These are phyloP conservation scores for Rhizomucor miehei DNA, from an alignment of 371 early-diverging fungal genomes.

Conservation along the genomic window DNA sequence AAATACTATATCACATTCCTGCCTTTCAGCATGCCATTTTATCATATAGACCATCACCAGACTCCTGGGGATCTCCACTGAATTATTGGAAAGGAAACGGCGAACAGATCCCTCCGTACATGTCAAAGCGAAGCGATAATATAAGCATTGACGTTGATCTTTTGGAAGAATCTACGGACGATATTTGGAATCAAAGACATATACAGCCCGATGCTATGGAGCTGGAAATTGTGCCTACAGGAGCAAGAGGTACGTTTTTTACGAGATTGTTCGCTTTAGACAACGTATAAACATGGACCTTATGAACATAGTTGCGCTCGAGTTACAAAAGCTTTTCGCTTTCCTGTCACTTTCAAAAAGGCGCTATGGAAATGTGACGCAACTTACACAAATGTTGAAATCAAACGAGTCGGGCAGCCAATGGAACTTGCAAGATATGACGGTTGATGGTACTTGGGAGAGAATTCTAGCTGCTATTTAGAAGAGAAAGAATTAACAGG, in stretches of 20 bases:
- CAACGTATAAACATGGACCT: too few relatives aligned
- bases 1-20: slow-evolving; percentile 37
- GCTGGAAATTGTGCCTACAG: not conserved
- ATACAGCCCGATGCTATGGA: not conserved
- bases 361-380: slow-evolving; percentile 7
- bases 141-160: slow-evolving; percentile 3
- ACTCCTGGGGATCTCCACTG: slow-evolving; percentile 26
- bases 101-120: slow-evolving; percentile 24
- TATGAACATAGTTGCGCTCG: slow-evolving; percentile 1
- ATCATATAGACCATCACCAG: slow-evolving; percentile 27
- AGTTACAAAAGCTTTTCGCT: slow-evolving; percentile 30
- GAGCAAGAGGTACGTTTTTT: not conserved
- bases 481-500: not conserved
- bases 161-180: not conserved
- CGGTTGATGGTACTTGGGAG: slow-evolving; percentile 3
- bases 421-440: slow-evolving; percentile 15
- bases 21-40: slow-evolving; percentile 31
- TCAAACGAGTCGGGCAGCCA: not conserved
- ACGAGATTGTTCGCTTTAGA: not conserved
- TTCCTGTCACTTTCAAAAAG: slow-evolving; percentile 9
- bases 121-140: not conserved
- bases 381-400: slow-evolving; percentile 2
- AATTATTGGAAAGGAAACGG: slow-evolving; percentile 45
- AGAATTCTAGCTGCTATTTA: not conserved
- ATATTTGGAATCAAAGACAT: too few relatives aligned